Base-by-base conservation (phyloP, 306 rosid genomes). In the Ziziphus jujuba region DNA sequence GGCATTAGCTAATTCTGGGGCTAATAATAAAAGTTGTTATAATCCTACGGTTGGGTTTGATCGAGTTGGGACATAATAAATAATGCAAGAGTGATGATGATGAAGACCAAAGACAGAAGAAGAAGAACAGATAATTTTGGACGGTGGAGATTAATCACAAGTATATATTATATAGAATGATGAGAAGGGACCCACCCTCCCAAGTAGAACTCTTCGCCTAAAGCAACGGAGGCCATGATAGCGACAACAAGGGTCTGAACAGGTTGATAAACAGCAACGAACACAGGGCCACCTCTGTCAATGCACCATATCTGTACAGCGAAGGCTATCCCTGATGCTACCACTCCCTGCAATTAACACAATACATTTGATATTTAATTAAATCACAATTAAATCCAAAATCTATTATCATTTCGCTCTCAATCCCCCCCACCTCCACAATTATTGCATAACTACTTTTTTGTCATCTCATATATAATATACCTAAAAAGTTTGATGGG, bases 271-370 rank as follows among this genome's bases (percentile, higher is more conserved):
- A 93, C 99, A 0, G 99, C 99, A 4, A 93, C 99, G 40, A 93
- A 93, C 34, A 93, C 99, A 36, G 99, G 99, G 75, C 99, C 99
- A 21, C 99, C 99, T 79, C 95, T 93, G 85, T 93, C 96, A 16
- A 93, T 90, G 96, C 99, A 93, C 99, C 99, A 93, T 80, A 88
- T 93, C 81, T 93, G 99, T 58, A 93, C 97, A 56, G 99, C 99
- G 82, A 93, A 93, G 20, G 99, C 99, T 17, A 93, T 79, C 75
- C 99, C 99, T 3, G 99, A 93, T 65, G 99, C 99, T 67, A 93
- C 97, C 78, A 93, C 90, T 70, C 99, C 99, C 98, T 92, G 81
- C 77, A 80, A 9, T 38, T n/a, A n/a, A n/a, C n/a, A 14, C 12
- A 40, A 8, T 40, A 9, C 45, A 40, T 40, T 40, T 40, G 2